These are phyloP conservation scores for Actinomortierella ambigua DNA, from an alignment of 371 early-diverging fungal species.

Conservation along the genomic window DNA sequence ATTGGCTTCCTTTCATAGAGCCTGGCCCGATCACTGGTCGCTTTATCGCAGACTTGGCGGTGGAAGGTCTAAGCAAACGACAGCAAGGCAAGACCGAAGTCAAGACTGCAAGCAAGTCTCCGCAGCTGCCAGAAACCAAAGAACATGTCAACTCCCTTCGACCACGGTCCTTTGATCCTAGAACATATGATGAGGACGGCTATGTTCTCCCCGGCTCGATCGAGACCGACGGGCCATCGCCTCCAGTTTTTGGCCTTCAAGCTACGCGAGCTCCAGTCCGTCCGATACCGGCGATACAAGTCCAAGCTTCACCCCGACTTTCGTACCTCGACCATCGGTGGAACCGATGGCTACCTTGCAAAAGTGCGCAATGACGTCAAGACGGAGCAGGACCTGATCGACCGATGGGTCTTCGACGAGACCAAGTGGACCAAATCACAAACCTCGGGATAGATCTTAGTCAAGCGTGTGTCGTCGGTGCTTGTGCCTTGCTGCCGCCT, in stretches of 20 bases:
- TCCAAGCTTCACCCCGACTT: too few relatives aligned
- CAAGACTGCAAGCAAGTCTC: too few relatives aligned
- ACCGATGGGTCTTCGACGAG: too few relatives aligned
- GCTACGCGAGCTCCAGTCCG: conserved; percentile 13
- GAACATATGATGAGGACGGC: conserved; percentile 5
- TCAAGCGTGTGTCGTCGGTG: conserved; percentile 11
- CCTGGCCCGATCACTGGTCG: too few relatives aligned
- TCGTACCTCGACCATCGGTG: too few relatives aligned
- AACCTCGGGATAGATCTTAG: conserved; percentile 9
- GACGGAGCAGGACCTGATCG: neutral
- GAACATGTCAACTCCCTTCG: conserved; percentile 15
- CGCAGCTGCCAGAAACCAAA: neutral
- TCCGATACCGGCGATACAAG: too few relatives aligned
- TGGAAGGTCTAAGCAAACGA: too few relatives aligned
- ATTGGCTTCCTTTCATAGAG: too few relatives aligned
- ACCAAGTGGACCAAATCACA: conserved; percentile 7
- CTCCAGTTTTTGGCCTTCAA: conserved; percentile 16
- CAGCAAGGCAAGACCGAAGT: too few relatives aligned
- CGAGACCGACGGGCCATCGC: conserved; percentile 15
- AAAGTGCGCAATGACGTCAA: conserved; percentile 17
- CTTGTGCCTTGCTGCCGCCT: neutral
- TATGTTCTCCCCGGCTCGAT: conserved; percentile 15
- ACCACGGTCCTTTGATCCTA: neutral
- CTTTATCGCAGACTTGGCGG: too few relatives aligned
- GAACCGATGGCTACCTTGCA: conserved; percentile 6